These are phyloP conservation scores for Capsicum pubescens DNA, from an alignment of 257 asterid genomes.

Conservation along the genomic window DNA sequence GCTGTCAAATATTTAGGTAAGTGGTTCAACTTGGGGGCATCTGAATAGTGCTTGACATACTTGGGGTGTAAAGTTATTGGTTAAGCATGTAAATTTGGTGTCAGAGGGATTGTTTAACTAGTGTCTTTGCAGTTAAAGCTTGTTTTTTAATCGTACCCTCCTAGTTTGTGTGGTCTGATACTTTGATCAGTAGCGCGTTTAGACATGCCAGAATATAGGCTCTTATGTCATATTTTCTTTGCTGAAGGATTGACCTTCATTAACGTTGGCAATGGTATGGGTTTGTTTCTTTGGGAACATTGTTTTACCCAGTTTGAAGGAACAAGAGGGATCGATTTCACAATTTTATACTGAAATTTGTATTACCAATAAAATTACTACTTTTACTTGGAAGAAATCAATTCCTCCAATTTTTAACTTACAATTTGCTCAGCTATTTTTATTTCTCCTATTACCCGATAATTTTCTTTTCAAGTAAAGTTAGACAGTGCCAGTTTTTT, in stretches of 20 bases:
- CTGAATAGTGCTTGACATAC: slow-evolving; percentile 14
- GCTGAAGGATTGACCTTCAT: slow-evolving; percentile 19
- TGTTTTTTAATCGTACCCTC: not conserved
- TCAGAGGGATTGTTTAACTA: not conserved
- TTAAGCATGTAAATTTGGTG: slow-evolving; percentile 20
- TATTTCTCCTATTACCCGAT: slow-evolving; percentile 8
- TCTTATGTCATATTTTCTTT: not conserved
- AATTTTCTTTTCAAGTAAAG: not conserved
- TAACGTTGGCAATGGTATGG: not conserved
- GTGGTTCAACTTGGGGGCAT: not conserved
- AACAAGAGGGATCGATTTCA: slow-evolving; percentile 2
- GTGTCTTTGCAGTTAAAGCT: not conserved
- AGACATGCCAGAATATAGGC: slow-evolving; percentile 21
- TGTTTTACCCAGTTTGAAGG: slow-evolving; percentile 26
- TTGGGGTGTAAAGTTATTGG: not conserved
- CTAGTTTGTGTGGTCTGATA: slow-evolving; percentile 24
- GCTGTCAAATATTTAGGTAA: not conserved
- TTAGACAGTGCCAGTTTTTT: slow-evolving; percentile 9
- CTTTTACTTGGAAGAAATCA: slow-evolving; percentile 25
- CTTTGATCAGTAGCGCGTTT: not conserved
- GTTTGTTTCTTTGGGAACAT: slow-evolving; percentile 10
- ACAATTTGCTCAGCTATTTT: slow-evolving; percentile 6
- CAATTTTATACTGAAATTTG: not conserved
- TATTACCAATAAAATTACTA: not conserved
- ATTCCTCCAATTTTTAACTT: not conserved